Percentiles rank a stretch among this genome's conserved stretches.
Conservation (phyloP, 768 basidiomycete species). For the Clavulina sp. region DNA sequence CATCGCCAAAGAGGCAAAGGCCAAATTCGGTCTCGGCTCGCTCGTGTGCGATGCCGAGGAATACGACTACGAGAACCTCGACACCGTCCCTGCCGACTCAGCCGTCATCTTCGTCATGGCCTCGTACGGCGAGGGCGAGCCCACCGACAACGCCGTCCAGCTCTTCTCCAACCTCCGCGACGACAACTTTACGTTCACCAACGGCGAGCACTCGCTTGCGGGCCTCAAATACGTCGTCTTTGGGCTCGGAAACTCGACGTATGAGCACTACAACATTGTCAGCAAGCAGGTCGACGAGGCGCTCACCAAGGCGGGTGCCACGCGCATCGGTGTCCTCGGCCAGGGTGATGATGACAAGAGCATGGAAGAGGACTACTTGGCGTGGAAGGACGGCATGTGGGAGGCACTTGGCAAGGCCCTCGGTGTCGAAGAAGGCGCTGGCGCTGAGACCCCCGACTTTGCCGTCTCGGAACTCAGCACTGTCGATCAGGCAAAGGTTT, state of each 20-base stretch:
- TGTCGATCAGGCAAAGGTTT: constrained; percentile 75
- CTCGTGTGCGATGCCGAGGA: constrained; percentile 98
- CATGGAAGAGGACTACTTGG: constrained; percentile 99
- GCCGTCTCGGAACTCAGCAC: constrained; percentile 66
- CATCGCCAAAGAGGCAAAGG: constrained; percentile 93
- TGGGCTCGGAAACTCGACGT: constrained; percentile 80
- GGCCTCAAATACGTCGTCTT: constrained; percentile 93
- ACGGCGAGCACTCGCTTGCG: constrained; percentile 53
- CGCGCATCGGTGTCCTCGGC: constrained; percentile 72
- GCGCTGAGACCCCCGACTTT: constrained; percentile 90
- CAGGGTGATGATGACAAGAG: constrained; percentile 99
- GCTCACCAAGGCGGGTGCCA: constrained; percentile 62
- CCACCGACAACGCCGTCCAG: constrained; percentile 91
- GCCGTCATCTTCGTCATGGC: constrained; percentile 93
- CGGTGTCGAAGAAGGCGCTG: constrained; percentile 89
- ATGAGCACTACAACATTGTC: constrained; percentile 93
- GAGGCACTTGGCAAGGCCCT: constrained; percentile 65
- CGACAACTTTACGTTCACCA: constrained; percentile 71
- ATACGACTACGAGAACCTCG: constrained; percentile 94
- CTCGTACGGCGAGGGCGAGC: constrained; percentile 97
- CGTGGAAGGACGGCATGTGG: constrained; percentile 99
- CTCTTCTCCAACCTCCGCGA: constrained; percentile 87
- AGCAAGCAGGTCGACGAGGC: constrained; percentile 58
- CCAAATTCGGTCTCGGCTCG: constrained; percentile 86
- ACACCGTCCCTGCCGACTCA: constrained; percentile 71